Percentiles rank a stretch among this genome's conserved stretches.
phyloP scores from a whole-genome alignment of 2,329 filamentous ascomycete genomes.

The Chaetomium globosum region DNA sequence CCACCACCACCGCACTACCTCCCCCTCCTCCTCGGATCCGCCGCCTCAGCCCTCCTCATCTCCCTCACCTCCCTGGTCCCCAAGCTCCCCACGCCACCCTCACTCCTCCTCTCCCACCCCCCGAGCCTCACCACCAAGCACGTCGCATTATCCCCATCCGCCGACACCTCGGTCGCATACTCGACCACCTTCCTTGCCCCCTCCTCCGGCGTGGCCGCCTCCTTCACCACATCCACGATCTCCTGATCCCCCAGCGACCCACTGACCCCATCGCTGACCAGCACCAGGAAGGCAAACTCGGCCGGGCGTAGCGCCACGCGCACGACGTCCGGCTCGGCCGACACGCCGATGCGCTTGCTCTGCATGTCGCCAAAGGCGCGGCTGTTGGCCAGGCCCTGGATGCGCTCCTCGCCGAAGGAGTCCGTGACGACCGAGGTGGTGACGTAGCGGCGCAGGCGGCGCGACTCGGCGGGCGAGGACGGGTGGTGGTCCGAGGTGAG shows the following conservation, averaged over 20 bases:
- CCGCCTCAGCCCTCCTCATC: slow-evolving; percentile 76
- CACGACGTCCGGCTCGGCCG: slow-evolving; percentile 86
- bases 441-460: slow-evolving; percentile 76
- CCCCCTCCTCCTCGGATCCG: slow-evolving; percentile 74
- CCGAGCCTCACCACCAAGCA: slow-evolving; percentile 68
- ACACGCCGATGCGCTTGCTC: slow-evolving; percentile 89
- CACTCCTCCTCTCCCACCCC: slow-evolving; percentile 71
- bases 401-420: slow-evolving; percentile 95
- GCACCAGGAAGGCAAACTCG: slow-evolving; percentile 84
- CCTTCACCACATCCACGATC: slow-evolving; percentile 93
- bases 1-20: slow-evolving; percentile 58
- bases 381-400: slow-evolving; percentile 89
- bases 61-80: slow-evolving; percentile 91
- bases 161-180: slow-evolving; percentile 84
- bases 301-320: slow-evolving; percentile 78
- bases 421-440: slow-evolving; percentile 82
- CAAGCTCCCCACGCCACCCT: slow-evolving; percentile 85
- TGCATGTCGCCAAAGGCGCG: slow-evolving; percentile 91
- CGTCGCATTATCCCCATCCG: slow-evolving; percentile 67
- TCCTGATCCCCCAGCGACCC: slow-evolving; percentile 89
- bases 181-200: slow-evolving; percentile 76
- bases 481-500: slow-evolving; percentile 92
- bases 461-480: slow-evolving; percentile 79
- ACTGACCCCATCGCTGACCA: slow-evolving; percentile 86
- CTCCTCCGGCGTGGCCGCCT: slow-evolving; percentile 86